phyloP scores from a whole-genome alignment of 2,329 filamentous ascomycete species.

The Aspergillus aculeatinus region DNA sequence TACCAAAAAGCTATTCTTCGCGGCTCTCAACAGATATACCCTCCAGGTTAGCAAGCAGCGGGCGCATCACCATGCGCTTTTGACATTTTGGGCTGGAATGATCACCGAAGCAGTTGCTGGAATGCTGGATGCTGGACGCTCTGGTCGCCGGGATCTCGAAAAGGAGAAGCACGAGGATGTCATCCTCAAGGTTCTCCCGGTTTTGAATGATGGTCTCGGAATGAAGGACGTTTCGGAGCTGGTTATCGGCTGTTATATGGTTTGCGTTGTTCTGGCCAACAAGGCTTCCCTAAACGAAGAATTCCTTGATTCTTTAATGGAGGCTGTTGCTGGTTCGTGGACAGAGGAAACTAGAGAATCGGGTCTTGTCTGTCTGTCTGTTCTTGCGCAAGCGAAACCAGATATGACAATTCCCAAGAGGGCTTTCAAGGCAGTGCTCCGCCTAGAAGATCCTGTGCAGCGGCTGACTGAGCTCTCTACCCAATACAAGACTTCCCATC shows the following conservation, averaged over 20 bases:
- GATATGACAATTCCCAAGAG: conserved; percentile 67
- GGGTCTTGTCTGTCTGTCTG: conserved; percentile 74
- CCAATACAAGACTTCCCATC: conserved; percentile 34
- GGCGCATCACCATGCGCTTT: conserved; percentile 72
- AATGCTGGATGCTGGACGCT: conserved; percentile 74
- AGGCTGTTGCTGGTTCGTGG: conserved; percentile 78
- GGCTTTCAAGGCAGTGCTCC: conserved; percentile 58
- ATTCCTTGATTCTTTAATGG: conserved; percentile 83
- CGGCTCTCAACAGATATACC: conserved; percentile 74
- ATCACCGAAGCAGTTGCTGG: conserved; percentile 81
- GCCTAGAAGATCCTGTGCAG: conserved; percentile 33
- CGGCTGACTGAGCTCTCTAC: conserved; percentile 35
- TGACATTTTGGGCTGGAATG: conserved; percentile 89
- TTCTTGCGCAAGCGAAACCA: conserved; percentile 77
- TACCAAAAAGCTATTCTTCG: conserved; percentile 73
- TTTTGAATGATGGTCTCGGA: conserved; percentile 74
- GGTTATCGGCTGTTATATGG: conserved; percentile 87
- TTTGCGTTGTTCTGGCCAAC: conserved; percentile 78
- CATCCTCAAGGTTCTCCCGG: conserved; percentile 65
- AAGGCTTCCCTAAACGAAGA: conserved; percentile 78
- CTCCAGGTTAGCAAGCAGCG: conserved; percentile 69
- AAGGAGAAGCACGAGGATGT: conserved; percentile 76
- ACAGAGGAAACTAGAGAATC: conserved; percentile 69
- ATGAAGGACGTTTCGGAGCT: conserved; percentile 75
- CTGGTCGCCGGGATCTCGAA: conserved; percentile 73